Evolutionary conservation across 78 protist genomes (phyloP).

Genomic region (Cavenderia fasciculata): DNA sequence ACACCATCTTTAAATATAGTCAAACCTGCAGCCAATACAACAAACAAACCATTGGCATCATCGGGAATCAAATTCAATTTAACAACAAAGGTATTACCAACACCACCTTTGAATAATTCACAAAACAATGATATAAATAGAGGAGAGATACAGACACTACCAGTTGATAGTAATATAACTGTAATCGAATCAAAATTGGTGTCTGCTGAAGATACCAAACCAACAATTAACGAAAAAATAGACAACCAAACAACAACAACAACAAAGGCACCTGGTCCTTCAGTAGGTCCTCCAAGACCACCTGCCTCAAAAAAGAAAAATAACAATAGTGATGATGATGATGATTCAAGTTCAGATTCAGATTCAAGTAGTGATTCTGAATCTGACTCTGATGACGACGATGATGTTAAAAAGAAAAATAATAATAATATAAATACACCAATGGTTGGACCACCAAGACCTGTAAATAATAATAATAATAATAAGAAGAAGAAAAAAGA

Average conservation of each 20-base stretch:
- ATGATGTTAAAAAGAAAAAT: neutral
- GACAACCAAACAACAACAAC: neutral
- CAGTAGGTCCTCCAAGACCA: constrained; percentile 17
- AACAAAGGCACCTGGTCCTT: neutral
- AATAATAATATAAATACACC: neutral
- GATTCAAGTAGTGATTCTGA: constrained; percentile 2
- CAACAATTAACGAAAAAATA: neutral
- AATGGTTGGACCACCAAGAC: constrained; percentile 28
- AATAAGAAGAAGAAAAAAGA: neutral
- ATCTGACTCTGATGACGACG: neutral
- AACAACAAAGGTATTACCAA: constrained; percentile 17
- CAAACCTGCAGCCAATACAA: too few relatives aligned
- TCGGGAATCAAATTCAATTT: constrained; percentile 6
- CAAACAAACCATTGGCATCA: too few relatives aligned
- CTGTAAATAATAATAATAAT: neutral
- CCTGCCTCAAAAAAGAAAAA: neutral
- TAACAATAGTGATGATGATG: neutral
- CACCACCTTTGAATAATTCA: neutral
- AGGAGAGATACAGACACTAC: neutral
- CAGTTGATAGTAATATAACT: neutral
- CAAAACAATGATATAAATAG: neutral
- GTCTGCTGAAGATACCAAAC: neutral
- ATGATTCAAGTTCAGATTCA: neutral
- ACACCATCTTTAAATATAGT: too few relatives aligned
- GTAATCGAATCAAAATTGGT: neutral